Conservation (phyloP, 352 stramenopile species). For the Phytophthora pini region DNA sequence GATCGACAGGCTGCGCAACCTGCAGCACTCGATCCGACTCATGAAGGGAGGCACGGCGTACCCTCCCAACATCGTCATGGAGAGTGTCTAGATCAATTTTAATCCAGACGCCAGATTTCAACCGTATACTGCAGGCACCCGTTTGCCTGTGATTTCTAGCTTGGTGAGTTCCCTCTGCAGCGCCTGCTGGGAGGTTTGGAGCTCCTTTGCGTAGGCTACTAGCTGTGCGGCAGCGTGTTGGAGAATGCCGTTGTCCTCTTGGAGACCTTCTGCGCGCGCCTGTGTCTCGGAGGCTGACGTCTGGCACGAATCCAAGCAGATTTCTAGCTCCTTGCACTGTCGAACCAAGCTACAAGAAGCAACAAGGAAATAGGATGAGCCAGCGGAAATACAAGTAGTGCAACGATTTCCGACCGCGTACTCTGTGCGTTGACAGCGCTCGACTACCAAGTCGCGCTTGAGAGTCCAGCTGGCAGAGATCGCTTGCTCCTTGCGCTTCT, state of each 20-base stretch:
- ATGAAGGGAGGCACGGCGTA: conserved; percentile 75
- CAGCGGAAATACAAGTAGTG: not conserved
- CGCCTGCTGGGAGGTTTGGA: conserved; percentile 50
- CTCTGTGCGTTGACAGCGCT: conserved; percentile 64
- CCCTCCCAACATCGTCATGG: conserved; percentile 71
- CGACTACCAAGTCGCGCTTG: conserved; percentile 62
- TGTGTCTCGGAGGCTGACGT: conserved; percentile 39
- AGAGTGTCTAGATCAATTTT: conserved; percentile 62
- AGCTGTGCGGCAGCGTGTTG: conserved; percentile 59
- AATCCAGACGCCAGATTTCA: conserved; percentile 23
- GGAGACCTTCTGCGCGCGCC: conserved; percentile 41
- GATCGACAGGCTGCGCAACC: conserved; percentile 77
- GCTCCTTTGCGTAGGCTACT: conserved; percentile 56
- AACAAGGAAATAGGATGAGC: not conserved
- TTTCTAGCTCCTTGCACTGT: conserved; percentile 59
- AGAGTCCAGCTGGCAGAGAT: conserved; percentile 41
- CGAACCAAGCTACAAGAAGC: conserved; percentile 45
- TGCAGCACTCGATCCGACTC: conserved; percentile 80
- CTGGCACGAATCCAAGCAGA: conserved; percentile 56
- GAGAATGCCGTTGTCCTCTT: conserved; percentile 60
- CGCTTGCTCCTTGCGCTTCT: conserved; percentile 48
- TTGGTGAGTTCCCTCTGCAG: conserved; percentile 58
- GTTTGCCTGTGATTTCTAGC: conserved; percentile 52
- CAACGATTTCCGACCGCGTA: conserved; percentile 22
- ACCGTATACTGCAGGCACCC: conserved; percentile 51